Evolutionary conservation across 345 rosid species (phyloP), one percentile per base, ranked within the genome.

Genomic region (Isatis tinctoria): DNA sequence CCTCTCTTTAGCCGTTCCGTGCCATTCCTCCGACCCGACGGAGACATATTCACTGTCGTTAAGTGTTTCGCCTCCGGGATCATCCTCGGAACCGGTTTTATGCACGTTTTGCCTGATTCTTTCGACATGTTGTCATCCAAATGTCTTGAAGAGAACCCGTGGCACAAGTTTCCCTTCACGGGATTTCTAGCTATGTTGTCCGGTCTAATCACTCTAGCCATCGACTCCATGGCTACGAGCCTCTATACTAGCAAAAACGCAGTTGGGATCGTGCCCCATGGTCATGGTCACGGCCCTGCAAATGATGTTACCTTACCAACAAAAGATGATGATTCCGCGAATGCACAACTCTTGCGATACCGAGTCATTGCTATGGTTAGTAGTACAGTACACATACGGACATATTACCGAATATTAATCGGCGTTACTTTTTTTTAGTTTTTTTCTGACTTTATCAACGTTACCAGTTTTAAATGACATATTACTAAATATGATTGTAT

Each of bases 101-200:
- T 87, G 93, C 97, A 93, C 37, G 98, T 90, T 16, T 57, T 90
- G 65, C 98, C 97, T 2, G 97, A 92, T 78, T 93, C 97, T 32
- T 93, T 88, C 18, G 93, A 84, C 65, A 82, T 83, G 87, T 76
- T 92, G 65, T 69, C 82, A 7, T 92, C 96, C 0, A 10, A 39
- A 6, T 92, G 98, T 78, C 80, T 92, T 78, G 24, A 71, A 0
- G 91, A 87, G 4, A 82, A 78, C 26, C 96, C 98, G 0, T 88
- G 98, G 98, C 88, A 85, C 60, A 92, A 88, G 69, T 92, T 90
- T 64, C 93, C 96, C 0, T 90, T 92, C 44, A 74, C 93, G 2
- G 89, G 88, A 3, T 90, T 92, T 74, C 88, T 87, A 1, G 95
- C 98, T 5, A 92, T 92, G 98, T 62, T 93, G 54, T 83, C 95